Conservation (phyloP, 352 stramenopile genomes). For the Pythium myriotylum region DNA sequence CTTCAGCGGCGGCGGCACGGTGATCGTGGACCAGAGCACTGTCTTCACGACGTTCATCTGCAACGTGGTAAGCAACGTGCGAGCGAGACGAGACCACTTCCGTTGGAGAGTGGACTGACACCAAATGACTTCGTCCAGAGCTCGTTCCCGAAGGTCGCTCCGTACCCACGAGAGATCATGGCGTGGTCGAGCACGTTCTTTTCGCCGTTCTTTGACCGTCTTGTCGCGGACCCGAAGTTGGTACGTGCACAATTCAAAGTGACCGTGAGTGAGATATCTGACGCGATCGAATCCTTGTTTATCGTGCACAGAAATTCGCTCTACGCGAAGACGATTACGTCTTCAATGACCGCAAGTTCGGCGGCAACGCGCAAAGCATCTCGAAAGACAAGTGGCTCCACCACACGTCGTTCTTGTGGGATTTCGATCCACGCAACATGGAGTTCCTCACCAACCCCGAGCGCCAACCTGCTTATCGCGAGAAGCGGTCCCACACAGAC, state of each 20-base stretch:
- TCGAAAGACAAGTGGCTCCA: conserved; percentile 95
- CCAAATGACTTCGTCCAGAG: too few relatives aligned
- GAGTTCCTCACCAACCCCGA: conserved; percentile 93
- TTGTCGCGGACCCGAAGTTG: conserved; percentile 31
- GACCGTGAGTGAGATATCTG: background rate
- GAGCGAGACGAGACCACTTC: background rate
- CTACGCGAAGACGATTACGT: conserved; percentile 97
- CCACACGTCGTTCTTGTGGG: conserved; percentile 98
- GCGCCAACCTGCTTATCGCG: conserved; percentile 94
- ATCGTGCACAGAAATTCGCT: conserved; percentile 72
- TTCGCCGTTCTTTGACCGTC: conserved; percentile 69
- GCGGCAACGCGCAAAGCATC: conserved; percentile 97
- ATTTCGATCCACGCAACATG: conserved; percentile 95
- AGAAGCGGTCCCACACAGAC: conserved; percentile 90
- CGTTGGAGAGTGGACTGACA: too few relatives aligned
- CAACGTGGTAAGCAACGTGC: conserved; percentile 48
- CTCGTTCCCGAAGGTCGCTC: conserved; percentile 70
- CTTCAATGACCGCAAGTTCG: conserved; percentile 94
- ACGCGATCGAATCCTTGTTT: too few relatives aligned
- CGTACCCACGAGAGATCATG: conserved; percentile 94
- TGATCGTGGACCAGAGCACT: conserved; percentile 95
- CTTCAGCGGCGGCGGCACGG: conserved; percentile 97
- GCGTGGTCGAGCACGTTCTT: conserved; percentile 87
- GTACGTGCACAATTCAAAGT: conserved; percentile 11
- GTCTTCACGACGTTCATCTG: conserved; percentile 94